Conservation (phyloP, 1,284 basidiomycete genomes). For the Ganoderma sp. region DNA sequence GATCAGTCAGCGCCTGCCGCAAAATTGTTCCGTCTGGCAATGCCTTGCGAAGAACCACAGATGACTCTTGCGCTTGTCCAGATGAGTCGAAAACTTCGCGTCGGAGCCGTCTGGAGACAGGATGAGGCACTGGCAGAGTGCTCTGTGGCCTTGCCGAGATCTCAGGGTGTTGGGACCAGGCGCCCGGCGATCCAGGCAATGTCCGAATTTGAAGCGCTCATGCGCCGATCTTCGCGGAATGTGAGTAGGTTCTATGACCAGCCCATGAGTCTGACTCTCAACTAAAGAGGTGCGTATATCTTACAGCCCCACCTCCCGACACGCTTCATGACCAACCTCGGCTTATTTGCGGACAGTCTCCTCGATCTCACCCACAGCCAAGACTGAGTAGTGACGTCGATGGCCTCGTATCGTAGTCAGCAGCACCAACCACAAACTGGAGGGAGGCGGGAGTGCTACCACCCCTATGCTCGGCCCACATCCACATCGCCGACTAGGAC, state of each 20-base stretch:
- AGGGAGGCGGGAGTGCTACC: not conserved
- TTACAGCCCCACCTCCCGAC: not conserved
- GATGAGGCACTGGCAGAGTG: not conserved
- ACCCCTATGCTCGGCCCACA: not conserved
- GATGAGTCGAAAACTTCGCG: not conserved
- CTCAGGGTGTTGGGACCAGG: not conserved
- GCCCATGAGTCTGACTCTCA: not conserved
- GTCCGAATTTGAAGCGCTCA: not conserved
- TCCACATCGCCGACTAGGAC: not conserved
- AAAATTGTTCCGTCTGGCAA: not conserved
- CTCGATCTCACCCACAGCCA: not conserved
- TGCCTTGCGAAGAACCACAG: not conserved
- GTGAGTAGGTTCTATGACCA: no score
- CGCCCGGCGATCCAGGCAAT: not conserved
- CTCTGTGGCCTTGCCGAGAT: not conserved
- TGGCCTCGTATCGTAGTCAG: not conserved
- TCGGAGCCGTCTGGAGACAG: not conserved
- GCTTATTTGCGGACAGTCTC: not conserved
- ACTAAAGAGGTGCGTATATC: not conserved
- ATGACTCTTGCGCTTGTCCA: not conserved
- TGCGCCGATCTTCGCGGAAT: no score
- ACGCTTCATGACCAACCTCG: not conserved
- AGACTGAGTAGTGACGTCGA: not conserved
- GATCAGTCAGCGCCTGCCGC: not conserved
- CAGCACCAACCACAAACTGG: not conserved